A percentile compares a stretch with the other conserved stretches of the same genome.
phyloP scores from a whole-genome alignment of 352 stramenopile species.

The Phytophthora citrophthora region DNA sequence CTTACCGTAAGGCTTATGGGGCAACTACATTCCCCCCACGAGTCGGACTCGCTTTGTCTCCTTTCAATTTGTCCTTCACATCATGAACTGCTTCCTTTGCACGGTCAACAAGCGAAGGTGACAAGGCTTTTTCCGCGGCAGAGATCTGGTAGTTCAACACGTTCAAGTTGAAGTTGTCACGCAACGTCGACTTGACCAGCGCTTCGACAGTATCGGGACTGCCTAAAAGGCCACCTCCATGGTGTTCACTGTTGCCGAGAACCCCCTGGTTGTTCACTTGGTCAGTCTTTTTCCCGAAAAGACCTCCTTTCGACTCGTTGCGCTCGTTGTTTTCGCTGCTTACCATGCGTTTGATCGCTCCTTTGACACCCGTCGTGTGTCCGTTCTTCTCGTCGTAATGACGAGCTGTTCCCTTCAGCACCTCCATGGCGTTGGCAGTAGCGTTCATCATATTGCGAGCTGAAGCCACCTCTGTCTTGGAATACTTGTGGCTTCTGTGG shows the following conservation, averaged over 20 bases:
- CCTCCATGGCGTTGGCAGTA: conserved; percentile 17
- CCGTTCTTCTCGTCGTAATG: conserved; percentile 29
- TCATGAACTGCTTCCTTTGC: conserved; percentile 30
- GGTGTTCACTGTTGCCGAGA: neutral
- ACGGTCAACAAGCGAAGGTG: conserved; percentile 10
- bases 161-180: conserved; percentile 27
- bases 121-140: conserved; percentile 19
- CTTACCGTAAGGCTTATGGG: too few species aligned
- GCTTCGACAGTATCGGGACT: conserved; percentile 25
- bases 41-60: conserved; percentile 7
- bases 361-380: conserved; percentile 14
- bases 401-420: conserved; percentile 16
- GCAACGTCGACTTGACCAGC: conserved; percentile 23
- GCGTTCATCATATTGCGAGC: conserved; percentile 26
- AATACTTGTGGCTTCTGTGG: conserved; percentile 14
- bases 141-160: conserved; percentile 31
- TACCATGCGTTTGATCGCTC: conserved; percentile 15
- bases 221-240: conserved; percentile 2
- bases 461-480: conserved; percentile 15
- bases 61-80: conserved; percentile 24
- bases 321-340: conserved; percentile 5
- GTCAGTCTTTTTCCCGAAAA: conserved; percentile 1
- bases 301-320: neutral
- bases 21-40: neutral
- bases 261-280: neutral